phyloP scores from a whole-genome alignment of 106 monocot species.

The Dendrobium chrysotoxum region DNA sequence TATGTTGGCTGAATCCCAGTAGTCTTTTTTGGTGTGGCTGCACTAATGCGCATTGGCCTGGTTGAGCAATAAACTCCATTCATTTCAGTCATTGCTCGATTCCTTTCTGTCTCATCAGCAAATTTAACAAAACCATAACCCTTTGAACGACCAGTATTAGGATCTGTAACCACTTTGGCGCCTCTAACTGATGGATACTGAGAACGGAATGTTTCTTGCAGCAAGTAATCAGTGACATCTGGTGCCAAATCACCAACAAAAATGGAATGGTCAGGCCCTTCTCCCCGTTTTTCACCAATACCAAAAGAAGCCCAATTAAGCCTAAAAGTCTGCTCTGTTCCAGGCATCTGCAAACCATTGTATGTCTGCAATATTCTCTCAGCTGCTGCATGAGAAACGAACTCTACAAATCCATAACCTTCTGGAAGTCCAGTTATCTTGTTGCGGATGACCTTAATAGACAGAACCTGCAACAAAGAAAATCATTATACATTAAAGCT shows the following conservation, averaged over 20 bases:
- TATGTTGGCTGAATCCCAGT: slow-evolving; percentile 55
- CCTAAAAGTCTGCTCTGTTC: slow-evolving; percentile 80
- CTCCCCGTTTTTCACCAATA: slow-evolving; percentile 68
- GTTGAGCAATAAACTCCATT: slow-evolving; percentile 96
- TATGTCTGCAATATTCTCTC: slow-evolving; percentile 81
- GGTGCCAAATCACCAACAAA: slow-evolving; percentile 97
- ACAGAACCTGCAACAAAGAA: slow-evolving; percentile 45
- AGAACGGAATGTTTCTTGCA: slow-evolving; percentile 87
- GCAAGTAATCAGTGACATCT: slow-evolving; percentile 92
- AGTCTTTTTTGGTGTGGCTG: slow-evolving; percentile 85
- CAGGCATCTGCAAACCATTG: slow-evolving; percentile 91
- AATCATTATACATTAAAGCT: background rate
- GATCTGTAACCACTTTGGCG: slow-evolving; percentile 96
- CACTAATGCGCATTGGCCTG: slow-evolving; percentile 94
- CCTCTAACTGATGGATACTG: slow-evolving; percentile 91
- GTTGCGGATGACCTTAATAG: slow-evolving; percentile 93
- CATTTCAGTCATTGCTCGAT: slow-evolving; percentile 98
- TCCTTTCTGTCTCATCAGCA: slow-evolving; percentile 86
- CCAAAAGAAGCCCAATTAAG: slow-evolving; percentile 99
- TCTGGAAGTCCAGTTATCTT: slow-evolving; percentile 88
- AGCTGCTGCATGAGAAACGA: slow-evolving; percentile 81
- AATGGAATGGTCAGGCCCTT: slow-evolving; percentile 87
- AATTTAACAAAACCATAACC: slow-evolving; percentile 99
- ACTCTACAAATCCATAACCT: slow-evolving; percentile 97
- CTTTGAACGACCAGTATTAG: slow-evolving; percentile 82